Evolutionary conservation across 106 monocot genomes (phyloP).

Genomic region (Apostasia shenzhenica): DNA sequence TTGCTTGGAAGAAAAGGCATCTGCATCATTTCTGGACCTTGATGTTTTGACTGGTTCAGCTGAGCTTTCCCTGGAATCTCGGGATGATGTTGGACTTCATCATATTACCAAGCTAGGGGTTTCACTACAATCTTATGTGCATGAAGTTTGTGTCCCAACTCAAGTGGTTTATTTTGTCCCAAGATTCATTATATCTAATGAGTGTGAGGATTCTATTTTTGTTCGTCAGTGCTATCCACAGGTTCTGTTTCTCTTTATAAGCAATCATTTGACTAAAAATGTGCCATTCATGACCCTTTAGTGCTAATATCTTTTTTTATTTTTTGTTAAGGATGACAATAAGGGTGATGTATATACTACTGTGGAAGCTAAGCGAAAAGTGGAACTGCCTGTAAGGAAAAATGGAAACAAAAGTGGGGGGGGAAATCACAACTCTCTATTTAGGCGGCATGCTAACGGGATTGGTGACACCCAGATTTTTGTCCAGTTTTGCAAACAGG

Average conservation of each 20-base stretch:
- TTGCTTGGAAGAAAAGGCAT: slow-evolving; percentile 33
- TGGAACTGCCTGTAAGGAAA: slow-evolving; percentile 30
- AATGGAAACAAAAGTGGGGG: slow-evolving; percentile 19
- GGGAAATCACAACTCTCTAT: slow-evolving; percentile 32
- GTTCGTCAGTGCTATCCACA: slow-evolving; percentile 71
- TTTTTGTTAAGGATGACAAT: slow-evolving; percentile 30
- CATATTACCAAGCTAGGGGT: slow-evolving; percentile 46
- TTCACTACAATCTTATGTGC: slow-evolving; percentile 36
- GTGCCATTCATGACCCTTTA: background rate
- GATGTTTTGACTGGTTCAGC: slow-evolving; percentile 75
- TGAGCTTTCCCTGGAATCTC: slow-evolving; percentile 52
- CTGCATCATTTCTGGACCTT: slow-evolving; percentile 45
- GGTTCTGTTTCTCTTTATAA: slow-evolving; percentile 24
- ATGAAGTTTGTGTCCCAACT: slow-evolving; percentile 33
- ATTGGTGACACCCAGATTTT: slow-evolving; percentile 46
- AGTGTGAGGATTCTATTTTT: slow-evolving; percentile 37
- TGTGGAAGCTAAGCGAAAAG: slow-evolving; percentile 36
- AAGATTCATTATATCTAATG: slow-evolving; percentile 73
- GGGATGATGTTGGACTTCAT: slow-evolving; percentile 28
- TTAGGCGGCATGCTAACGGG: slow-evolving; percentile 42
- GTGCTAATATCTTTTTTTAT: background rate
- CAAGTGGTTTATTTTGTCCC: slow-evolving; percentile 54
- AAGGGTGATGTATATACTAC: slow-evolving; percentile 15
- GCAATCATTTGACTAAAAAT: background rate
- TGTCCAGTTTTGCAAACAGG: slow-evolving; percentile 59